phyloP scores from a whole-genome alignment of 2,329 filamentous ascomycete genomes.

The Ophiostoma australiae region DNA sequence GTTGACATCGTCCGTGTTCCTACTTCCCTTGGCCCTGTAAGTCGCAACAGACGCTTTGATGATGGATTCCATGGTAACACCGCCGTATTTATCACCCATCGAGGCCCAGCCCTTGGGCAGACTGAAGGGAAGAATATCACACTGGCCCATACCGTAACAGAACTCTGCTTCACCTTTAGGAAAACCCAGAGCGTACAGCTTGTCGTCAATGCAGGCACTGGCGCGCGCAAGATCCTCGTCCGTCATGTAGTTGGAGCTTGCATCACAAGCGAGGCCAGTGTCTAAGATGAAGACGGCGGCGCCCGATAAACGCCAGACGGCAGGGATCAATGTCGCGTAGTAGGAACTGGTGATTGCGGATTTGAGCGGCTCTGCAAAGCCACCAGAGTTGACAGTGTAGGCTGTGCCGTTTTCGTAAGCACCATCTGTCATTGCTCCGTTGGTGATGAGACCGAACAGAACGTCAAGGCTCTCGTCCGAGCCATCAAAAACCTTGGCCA shows the following conservation, averaged over 20 bases:
- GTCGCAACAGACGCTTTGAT: background rate
- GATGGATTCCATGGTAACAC: background rate
- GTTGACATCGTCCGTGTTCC: background rate
- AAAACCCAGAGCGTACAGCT: background rate
- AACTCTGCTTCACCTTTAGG: background rate
- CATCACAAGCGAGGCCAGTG: background rate
- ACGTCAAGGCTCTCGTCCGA: background rate
- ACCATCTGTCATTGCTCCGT: background rate
- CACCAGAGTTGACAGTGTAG: too few species aligned
- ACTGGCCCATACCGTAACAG: background rate
- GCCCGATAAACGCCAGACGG: background rate
- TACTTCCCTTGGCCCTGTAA: background rate
- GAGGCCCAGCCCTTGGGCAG: background rate
- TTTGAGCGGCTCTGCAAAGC: background rate
- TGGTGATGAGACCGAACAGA: background rate
- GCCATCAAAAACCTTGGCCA: background rate
- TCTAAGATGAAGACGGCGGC: background rate
- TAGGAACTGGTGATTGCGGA: background rate
- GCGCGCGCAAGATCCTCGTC: background rate
- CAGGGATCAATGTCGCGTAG: background rate
- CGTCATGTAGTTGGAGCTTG: background rate
- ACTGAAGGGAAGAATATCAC: background rate
- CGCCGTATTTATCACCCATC: background rate
- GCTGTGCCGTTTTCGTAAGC: background rate
- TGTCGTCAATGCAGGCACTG: background rate